Conservation (phyloP, 176 grass and related monocot species). For the Guadua angustifolia region DNA sequence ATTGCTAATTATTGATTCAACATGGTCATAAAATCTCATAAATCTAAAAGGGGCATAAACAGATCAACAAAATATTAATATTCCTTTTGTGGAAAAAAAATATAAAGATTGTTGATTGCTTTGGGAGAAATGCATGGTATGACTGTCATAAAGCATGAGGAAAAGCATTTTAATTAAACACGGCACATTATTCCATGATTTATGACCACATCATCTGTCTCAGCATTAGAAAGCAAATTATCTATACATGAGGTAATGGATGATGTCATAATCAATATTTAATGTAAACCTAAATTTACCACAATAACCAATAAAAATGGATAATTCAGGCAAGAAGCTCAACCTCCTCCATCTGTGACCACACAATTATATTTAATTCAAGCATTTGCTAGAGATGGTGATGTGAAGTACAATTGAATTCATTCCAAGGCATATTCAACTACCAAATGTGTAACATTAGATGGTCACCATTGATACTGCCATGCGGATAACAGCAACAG, state of each 20-base stretch:
- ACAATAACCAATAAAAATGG: conserved; percentile 99
- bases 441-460: conserved; percentile 99
- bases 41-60: conserved; percentile 14
- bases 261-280: conserved; percentile 45
- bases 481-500: conserved; percentile 74
- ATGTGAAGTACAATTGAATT: conserved; percentile 53
- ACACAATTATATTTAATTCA: conserved; percentile 60
- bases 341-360: conserved; percentile 93
- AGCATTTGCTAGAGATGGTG: conserved; percentile 45
- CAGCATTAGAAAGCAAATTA: conserved; percentile 22
- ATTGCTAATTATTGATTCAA: conserved; percentile 3
- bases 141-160: background rate
- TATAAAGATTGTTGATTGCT: conserved; percentile 12
- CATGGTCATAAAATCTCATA: background rate
- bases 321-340: conserved; percentile 88
- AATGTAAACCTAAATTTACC: conserved; percentile 73
- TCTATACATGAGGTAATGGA: conserved; percentile 13
- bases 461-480: conserved; percentile 98
- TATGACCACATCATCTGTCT: background rate
- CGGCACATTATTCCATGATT: conserved; percentile 4
- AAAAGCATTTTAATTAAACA: background rate
- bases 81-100: background rate
- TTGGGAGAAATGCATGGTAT: conserved; percentile 14
- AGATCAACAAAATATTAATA: background rate
- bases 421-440: conserved; percentile 76